Conservation (phyloP, 345 rosid species). For the Turnera subulata region DNA sequence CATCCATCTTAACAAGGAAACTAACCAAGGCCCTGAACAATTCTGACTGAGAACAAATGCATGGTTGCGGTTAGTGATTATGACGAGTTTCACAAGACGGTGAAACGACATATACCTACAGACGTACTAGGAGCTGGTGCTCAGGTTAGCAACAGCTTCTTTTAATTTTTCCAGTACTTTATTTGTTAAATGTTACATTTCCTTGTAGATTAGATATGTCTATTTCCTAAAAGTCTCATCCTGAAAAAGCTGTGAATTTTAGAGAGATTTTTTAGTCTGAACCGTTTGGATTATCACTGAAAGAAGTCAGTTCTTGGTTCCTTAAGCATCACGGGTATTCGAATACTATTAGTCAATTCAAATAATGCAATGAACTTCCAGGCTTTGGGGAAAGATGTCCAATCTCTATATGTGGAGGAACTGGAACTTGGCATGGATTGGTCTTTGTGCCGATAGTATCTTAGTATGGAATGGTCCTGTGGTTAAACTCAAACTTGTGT, state of each 20-base stretch:
- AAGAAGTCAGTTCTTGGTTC: constrained; percentile 46
- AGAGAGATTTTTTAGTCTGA: constrained; percentile 64
- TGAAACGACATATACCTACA: constrained; percentile 50
- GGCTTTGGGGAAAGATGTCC: constrained; percentile 62
- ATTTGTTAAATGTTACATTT: neutral
- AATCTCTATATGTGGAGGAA: constrained; percentile 66
- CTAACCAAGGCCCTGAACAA: constrained; percentile 58
- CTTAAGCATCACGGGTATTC: too few relatives aligned
- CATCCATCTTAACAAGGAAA: constrained; percentile 75
- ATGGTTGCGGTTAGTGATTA: constrained; percentile 95
- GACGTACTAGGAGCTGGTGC: constrained; percentile 61
- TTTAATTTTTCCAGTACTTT: neutral
- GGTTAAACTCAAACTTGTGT: too few relatives aligned
- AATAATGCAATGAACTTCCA: too few relatives aligned
- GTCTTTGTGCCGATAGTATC: too few relatives aligned
- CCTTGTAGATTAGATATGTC: too few relatives aligned
- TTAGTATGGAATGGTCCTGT: too few relatives aligned
- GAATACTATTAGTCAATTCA: too few relatives aligned
- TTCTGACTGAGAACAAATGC: constrained; percentile 61
- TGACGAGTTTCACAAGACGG: constrained; percentile 63
- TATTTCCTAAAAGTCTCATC: constrained; percentile 29
- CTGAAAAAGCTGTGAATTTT: constrained; percentile 55
- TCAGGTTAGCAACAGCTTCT: constrained; percentile 52
- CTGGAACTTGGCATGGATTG: too few relatives aligned
- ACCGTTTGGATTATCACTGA: constrained; percentile 66